These are phyloP conservation scores for Fusarium sp. DNA, from an alignment of 2,329 filamentous ascomycete genomes.

Conservation along the genomic window DNA sequence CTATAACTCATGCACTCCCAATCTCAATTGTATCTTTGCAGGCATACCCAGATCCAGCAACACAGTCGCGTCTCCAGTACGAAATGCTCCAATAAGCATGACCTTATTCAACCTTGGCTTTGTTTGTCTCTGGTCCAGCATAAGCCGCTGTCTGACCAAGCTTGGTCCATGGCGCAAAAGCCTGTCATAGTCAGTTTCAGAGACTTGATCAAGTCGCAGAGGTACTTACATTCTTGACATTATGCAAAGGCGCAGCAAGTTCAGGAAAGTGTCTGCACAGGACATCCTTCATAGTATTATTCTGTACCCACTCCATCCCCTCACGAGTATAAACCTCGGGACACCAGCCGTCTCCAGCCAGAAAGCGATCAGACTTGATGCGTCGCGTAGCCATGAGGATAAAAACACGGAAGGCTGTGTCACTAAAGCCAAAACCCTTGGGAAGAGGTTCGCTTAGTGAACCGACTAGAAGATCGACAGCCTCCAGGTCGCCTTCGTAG, in stretches of 20 bases:
- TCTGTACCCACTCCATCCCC: conserved; percentile 28
- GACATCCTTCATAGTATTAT: conserved; percentile 30
- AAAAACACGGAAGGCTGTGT: conserved; percentile 26
- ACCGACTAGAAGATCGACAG: conserved; percentile 14
- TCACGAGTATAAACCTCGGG: conserved; percentile 28
- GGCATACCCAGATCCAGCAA: background rate
- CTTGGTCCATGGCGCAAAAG: conserved; percentile 28
- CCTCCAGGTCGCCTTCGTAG: conserved; percentile 7
- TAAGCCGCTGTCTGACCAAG: conserved; percentile 21
- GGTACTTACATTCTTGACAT: conserved; percentile 13
- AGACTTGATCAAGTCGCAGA: accelerated
- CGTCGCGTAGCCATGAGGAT: conserved; percentile 27
- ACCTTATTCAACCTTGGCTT: background rate
- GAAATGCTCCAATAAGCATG: accelerated
- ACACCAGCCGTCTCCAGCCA: conserved; percentile 27
- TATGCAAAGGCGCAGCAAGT: conserved; percentile 13
- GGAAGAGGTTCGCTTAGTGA: conserved; percentile 22
- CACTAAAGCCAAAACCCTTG: conserved; percentile 21
- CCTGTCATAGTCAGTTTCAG: background rate
- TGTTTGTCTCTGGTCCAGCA: conserved; percentile 21
- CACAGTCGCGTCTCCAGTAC: no score
- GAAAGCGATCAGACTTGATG: conserved; percentile 29
- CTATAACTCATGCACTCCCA: background rate
- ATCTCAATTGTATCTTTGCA: background rate
- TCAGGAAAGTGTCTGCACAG: conserved; percentile 28